Percentiles rank a stretch among this genome's conserved stretches.
These are phyloP conservation scores for Mycena sp. DNA, from an alignment of 1,284 basidiomycete genomes.

Conservation along the genomic window DNA sequence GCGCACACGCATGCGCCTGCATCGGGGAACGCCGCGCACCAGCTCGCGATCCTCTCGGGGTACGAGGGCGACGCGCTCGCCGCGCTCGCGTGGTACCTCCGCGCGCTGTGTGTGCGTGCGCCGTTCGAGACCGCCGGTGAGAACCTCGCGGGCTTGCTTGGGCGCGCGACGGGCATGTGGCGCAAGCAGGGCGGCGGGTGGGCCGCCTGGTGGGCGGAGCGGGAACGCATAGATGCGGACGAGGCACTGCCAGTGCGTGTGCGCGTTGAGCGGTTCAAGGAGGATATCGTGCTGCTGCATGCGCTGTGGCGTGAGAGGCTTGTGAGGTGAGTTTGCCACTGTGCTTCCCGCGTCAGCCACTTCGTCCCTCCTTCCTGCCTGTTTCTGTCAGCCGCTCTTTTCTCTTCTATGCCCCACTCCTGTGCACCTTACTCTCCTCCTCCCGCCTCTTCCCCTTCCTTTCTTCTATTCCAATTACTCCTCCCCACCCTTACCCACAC, in stretches of 20 bases:
- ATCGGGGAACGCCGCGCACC: slow-evolving; percentile 91
- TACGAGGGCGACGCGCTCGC: slow-evolving; percentile 27
- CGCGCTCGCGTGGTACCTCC: slow-evolving; percentile 68
- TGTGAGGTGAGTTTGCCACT: slow-evolving; percentile 55
- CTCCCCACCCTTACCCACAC: too few relatives aligned
- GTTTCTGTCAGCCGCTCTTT: neutral
- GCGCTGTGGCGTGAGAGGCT: slow-evolving; percentile 67
- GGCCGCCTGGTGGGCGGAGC: slow-evolving; percentile 48
- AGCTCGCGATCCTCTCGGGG: slow-evolving; percentile 91
- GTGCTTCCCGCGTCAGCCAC: slow-evolving; percentile 47
- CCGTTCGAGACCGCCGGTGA: slow-evolving; percentile 90
- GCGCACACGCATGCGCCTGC: slow-evolving; percentile 85
- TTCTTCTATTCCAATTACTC: too few relatives aligned
- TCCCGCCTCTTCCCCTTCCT: too few relatives aligned
- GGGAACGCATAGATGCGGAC: slow-evolving; percentile 47
- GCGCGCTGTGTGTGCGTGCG: slow-evolving; percentile 89
- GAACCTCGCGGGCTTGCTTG: slow-evolving; percentile 82
- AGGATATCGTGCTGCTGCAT: slow-evolving; percentile 77
- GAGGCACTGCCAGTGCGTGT: slow-evolving; percentile 46
- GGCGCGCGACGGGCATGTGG: slow-evolving; percentile 27
- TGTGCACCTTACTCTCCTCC: too few relatives aligned
- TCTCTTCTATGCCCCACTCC: too few relatives aligned
- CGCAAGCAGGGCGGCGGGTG: neutral
- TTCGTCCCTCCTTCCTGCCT: neutral
- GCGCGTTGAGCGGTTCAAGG: slow-evolving; percentile 72